Conservation (phyloP, 805 yeast species). For the Wickerhamomyces bovis region DNA sequence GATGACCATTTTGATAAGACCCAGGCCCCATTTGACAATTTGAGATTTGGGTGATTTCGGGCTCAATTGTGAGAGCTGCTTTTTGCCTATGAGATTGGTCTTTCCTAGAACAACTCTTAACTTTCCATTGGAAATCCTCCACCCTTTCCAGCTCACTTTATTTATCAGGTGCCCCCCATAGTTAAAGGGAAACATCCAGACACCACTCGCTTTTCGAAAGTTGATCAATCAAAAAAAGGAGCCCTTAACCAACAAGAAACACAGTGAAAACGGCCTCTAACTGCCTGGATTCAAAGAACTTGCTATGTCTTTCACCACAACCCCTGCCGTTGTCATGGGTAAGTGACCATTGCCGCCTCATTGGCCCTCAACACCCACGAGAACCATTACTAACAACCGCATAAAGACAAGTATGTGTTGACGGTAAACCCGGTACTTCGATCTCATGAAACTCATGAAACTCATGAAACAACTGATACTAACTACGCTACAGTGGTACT, state of each 20-base stretch:
- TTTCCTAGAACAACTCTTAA: no score
- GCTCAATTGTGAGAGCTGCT: no score
- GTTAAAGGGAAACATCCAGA: neutral
- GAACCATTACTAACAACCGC: constrained; percentile 12
- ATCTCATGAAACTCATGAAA: no score
- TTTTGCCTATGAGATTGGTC: no score
- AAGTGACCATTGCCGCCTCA: constrained; percentile 29
- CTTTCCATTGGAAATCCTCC: no score
- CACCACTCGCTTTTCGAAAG: neutral
- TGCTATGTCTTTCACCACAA: constrained; percentile 32
- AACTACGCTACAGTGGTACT: constrained; percentile 66
- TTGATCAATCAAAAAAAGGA: neutral
- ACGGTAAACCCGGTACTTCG: neutral
- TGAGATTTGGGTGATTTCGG: no score
- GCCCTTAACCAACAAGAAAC: neutral
- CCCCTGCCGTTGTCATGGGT: constrained; percentile 97
- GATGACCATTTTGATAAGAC: neutral
- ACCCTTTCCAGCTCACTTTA: no score
- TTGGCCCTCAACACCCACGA: neutral
- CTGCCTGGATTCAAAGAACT: neutral
- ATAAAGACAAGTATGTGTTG: constrained; percentile 19
- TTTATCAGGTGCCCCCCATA: no score
- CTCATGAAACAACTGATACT: constrained; percentile 9
- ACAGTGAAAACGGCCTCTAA: neutral
- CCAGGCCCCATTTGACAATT: neutral